phyloP scores from a whole-genome alignment of 169 alveolate genomes.

The Perkinsus chesapeaki region DNA sequence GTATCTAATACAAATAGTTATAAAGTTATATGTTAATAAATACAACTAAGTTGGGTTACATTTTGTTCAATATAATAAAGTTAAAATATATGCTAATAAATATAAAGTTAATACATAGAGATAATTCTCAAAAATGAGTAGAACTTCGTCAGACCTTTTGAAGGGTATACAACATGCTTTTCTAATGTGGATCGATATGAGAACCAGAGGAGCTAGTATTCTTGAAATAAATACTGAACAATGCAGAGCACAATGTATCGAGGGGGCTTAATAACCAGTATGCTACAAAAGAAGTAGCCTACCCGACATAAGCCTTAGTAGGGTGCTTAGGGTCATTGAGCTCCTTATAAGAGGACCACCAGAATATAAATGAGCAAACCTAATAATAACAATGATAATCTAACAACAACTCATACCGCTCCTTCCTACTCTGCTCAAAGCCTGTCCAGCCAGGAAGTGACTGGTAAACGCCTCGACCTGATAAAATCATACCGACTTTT shows the following conservation, averaged over 20 bases:
- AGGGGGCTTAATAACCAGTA: too few relatives aligned
- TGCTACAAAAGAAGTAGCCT: not conserved
- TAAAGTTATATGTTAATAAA: too few relatives aligned
- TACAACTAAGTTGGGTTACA: too few relatives aligned
- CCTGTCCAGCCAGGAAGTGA: conserved; percentile 87
- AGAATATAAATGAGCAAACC: conserved; percentile 75
- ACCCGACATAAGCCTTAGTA: conserved; percentile 16
- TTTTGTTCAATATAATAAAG: too few relatives aligned
- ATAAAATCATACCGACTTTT: not conserved
- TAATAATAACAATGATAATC: conserved; percentile 7
- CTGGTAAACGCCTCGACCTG: conserved; percentile 76
- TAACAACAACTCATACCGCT: not conserved
- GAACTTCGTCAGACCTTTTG: not conserved
- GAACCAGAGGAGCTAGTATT: not conserved
- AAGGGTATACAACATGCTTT: not conserved
- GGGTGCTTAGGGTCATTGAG: conserved; percentile 59
- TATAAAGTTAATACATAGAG: too few relatives aligned
- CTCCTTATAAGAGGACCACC: conserved; percentile 80
- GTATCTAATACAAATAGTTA: not conserved
- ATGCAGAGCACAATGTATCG: too few relatives aligned
- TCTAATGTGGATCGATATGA: conserved; percentile 4
- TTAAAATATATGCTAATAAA: too few relatives aligned
- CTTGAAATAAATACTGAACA: too few relatives aligned
- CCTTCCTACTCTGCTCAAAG: conserved; percentile 54
- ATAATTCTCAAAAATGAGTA: too few relatives aligned